A percentile compares a stretch with the other conserved stretches of the same genome.
Conservation (phyloP, 176 grass and related monocot genomes). For the Eleusine coracana region DNA sequence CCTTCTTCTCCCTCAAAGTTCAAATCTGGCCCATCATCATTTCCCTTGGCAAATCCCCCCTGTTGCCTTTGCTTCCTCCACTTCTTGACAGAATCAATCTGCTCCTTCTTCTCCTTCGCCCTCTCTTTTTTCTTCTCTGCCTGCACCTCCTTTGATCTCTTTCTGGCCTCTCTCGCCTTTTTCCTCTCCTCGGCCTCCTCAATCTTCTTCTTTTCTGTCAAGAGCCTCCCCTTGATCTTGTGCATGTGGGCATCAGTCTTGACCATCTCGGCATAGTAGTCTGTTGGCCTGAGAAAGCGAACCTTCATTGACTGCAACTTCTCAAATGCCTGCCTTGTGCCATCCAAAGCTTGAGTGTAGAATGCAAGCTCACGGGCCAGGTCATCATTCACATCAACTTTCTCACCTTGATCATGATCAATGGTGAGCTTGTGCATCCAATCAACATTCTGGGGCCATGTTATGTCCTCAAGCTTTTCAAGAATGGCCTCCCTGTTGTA, state of each 20-base stretch:
- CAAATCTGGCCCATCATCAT: constrained; percentile 55
- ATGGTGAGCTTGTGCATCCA: constrained; percentile 86
- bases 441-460: constrained; percentile 74
- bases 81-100: constrained; percentile 94
- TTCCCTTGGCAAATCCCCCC: constrained; percentile 65
- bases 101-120: constrained; percentile 88
- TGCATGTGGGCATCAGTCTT: constrained; percentile 93
- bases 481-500: constrained; percentile 75
- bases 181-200: constrained; percentile 91
- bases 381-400: constrained; percentile 88
- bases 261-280: constrained; percentile 98
- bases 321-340: constrained; percentile 68
- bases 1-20: constrained; percentile 65
- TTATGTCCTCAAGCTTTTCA: constrained; percentile 82
- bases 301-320: constrained; percentile 67
- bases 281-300: constrained; percentile 76
- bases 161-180: constrained; percentile 81
- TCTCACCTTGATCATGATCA: constrained; percentile 58
- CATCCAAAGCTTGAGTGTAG: constrained; percentile 87
- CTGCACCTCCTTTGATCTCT: constrained; percentile 83
- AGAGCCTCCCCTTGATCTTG: constrained; percentile 80
- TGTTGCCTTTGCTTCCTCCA: constrained; percentile 96
- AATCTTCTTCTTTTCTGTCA: constrained; percentile 86
- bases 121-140: constrained; percentile 73
- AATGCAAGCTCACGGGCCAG: constrained; percentile 81